A percentile compares a stretch with the other conserved stretches of the same genome.
These are phyloP conservation scores for Trichoderma koningiopsis DNA, from an alignment of 2,329 filamentous ascomycete genomes.

Conservation along the genomic window DNA sequence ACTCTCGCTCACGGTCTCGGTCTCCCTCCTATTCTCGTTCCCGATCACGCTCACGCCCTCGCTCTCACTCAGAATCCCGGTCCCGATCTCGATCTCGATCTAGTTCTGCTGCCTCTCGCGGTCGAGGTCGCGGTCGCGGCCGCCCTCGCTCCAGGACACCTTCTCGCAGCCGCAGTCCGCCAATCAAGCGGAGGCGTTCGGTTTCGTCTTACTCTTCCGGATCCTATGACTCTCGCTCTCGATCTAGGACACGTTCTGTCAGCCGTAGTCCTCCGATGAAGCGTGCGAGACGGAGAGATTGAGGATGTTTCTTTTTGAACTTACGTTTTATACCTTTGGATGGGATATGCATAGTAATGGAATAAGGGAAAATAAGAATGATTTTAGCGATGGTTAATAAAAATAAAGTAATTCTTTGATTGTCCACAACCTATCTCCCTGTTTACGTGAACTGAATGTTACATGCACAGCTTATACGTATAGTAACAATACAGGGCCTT, in stretches of 20 bases:
- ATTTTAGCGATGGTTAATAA: background rate
- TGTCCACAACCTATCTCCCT: background rate
- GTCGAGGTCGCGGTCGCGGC: constrained; percentile 25
- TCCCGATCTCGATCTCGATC: constrained; percentile 42
- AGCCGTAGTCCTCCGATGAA: constrained; percentile 31
- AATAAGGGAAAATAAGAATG: background rate
- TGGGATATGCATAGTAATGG: background rate
- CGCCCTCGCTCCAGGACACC: background rate
- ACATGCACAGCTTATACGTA: too few species aligned
- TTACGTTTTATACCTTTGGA: background rate
- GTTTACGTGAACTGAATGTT: background rate
- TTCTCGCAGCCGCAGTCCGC: constrained; percentile 32
- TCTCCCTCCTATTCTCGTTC: constrained; percentile 26
- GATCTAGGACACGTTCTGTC: constrained; percentile 35
- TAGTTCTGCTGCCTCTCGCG: constrained; percentile 33
- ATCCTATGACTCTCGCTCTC: background rate
- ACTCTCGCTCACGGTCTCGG: constrained; percentile 47
- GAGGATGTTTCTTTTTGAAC: constrained; percentile 14
- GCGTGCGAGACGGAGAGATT: constrained; percentile 36
- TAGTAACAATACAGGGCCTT: too few species aligned
- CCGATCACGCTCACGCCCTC: constrained; percentile 5
- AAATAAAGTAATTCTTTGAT: background rate
- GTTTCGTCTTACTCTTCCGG: background rate
- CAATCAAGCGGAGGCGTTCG: constrained; percentile 31
- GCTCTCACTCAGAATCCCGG: background rate